Base-by-base conservation (phyloP, 2,329 filamentous ascomycete genomes). In the Emmonsiellopsis sp. region DNA sequence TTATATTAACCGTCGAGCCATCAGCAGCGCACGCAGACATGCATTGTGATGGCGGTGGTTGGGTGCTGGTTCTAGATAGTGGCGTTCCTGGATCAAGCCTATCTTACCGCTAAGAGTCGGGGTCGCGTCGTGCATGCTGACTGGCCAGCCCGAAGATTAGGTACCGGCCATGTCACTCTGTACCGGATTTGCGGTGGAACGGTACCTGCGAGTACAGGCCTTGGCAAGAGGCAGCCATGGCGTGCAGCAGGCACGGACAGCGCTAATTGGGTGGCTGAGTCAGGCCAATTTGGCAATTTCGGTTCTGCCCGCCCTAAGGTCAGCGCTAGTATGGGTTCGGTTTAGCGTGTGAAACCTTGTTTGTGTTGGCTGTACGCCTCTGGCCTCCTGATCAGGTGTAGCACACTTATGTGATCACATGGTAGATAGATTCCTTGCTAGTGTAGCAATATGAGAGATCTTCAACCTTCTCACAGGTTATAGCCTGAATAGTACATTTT, bases 301-400 rank as follows among this genome's bases (percentile, higher is more conserved):
- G 46, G 46, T 48, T 48, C 4, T 5, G 17, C 21, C 21, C 21
- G 21, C 21, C 21, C 21, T 27, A 27, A 27, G 3, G 21, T 2
- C 21, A 27, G 8, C 42, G 42, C 6, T 27, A 27, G 5, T 2
- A 14, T 37, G 14, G 10, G 33, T 14, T 3, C 7, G n/a, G 13
- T n/a, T 34, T 48, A 48, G 34, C 10, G 2, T 13, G 21, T 10
- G 34, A 10, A 48, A 14, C 1, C 10, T n/a, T 14, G 14, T 27
- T 48, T n/a, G n/a, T 14, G 14, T 14, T 14, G 2, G 14, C 14
- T 14, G 2, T 14, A 14, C 2, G 14, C 14, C 14, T 14, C 14
- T 14, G 14, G 14, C 14, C 14, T 14, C 14, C 14, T 2, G 2
- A 11, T 60, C 52, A 34, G 14, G 59, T 56, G 40, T 55, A 58